Conservation (phyloP, 768 basidiomycete genomes). For the Russula griseocarnosa region DNA sequence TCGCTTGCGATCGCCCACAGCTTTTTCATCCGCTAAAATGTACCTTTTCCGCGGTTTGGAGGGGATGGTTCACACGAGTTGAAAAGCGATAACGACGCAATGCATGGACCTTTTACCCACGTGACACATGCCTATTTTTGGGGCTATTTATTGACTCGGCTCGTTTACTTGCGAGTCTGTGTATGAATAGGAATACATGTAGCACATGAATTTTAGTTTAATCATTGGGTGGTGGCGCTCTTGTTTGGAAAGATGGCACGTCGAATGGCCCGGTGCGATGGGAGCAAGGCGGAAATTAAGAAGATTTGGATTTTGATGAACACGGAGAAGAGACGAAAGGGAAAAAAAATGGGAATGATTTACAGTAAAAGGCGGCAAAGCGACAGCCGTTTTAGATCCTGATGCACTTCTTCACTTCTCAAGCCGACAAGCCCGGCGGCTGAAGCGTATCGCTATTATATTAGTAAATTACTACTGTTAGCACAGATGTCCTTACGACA, state of each 20-base stretch:
- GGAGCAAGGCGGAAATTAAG: too few relatives aligned
- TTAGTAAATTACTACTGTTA: too few relatives aligned
- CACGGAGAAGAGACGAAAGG: too few relatives aligned
- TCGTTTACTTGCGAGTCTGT: not conserved
- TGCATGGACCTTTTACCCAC: not conserved
- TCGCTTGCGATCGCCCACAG: constrained; percentile 11
- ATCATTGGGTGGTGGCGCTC: not conserved
- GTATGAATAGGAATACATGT: constrained; percentile 1
- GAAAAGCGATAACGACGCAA: not conserved
- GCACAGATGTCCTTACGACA: not conserved
- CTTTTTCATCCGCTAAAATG: constrained; percentile 17
- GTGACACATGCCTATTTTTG: not conserved
- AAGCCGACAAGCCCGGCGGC: not conserved
- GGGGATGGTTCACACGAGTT: not conserved
- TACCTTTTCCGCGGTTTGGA: not conserved
- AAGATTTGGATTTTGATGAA: too few relatives aligned
- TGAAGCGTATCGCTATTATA: too few relatives aligned
- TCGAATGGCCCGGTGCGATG: too few relatives aligned
- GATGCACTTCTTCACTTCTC: too few relatives aligned
- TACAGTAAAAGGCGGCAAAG: too few relatives aligned
- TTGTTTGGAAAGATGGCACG: not conserved
- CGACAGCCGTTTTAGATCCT: too few relatives aligned
- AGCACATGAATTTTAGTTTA: not conserved
- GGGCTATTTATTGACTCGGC: not conserved
- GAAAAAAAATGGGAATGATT: too few relatives aligned